Evolutionary conservation across 805 yeast species (phyloP), one percentile per base, ranked within the genome.

Genomic region (Barnettozyma sucrosica): DNA sequence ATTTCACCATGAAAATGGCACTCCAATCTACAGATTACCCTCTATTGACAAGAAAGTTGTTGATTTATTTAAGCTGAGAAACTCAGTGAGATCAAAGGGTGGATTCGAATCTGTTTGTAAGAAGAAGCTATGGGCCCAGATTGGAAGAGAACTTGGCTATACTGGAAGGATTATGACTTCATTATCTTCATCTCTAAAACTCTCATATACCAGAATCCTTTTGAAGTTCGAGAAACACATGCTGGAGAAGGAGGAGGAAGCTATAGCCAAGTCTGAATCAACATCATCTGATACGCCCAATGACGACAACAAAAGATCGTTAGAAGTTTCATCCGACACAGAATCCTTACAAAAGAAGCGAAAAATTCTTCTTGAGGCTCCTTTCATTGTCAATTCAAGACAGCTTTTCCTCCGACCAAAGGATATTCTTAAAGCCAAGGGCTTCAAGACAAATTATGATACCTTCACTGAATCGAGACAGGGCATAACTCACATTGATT

Each of bases 61-160:
- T 37, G 90, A 86, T 64, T 66, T 86, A 32, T 85, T 72, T 62
- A 69, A 77, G 37, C 64, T 86, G 36, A 74, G 77, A 54, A 67
- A 74, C 34, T 71, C 79, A 13, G 93, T 87, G 2, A 67, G 74
- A 18, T 59, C 76, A 16, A 69, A 84, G 50, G 93, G 93, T 18
- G 95, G 95, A 0, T 81, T 72, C 59, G 70, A 71, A 10, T 70
- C 65, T 10, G 89, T 87, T n/a, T 76, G 84, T 41, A 64, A 73
- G 47, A 75, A 75, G 47, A 84, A 85, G 57, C 69, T 79, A 41
- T 88, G 96, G 96, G 89, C 89, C 1, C 89, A 85, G 58, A 76
- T 88, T 9, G 92, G 92, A 13, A 71, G 89, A 46, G 95, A 86
- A 55, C 66, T 88, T 43, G 95, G 95, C 0, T 85, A 81, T 60